Evolutionary conservation across 2,329 filamentous ascomycete genomes (phyloP).

Genomic region (Ophiostoma australiae): DNA sequence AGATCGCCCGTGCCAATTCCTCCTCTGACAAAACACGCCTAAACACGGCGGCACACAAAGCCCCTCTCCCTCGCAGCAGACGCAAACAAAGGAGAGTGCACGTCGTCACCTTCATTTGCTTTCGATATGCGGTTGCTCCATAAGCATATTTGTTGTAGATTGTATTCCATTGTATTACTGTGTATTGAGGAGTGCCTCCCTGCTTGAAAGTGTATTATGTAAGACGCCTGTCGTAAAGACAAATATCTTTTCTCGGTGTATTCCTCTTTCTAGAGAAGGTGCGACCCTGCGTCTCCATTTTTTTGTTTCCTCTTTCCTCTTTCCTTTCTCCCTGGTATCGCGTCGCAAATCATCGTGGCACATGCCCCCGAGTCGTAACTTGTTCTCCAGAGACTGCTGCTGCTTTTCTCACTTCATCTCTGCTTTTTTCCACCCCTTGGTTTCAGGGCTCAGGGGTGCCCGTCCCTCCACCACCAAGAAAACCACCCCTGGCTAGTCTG

Average conservation of each 20-base stretch:
- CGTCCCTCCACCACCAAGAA: slow-evolving; percentile 12
- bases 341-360: slow-evolving; percentile 11
- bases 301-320: not conserved
- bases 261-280: not conserved
- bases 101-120: slow-evolving; percentile 17
- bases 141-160: not conserved
- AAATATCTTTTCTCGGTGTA: not conserved
- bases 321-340: not conserved
- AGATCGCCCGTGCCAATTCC: slow-evolving; percentile 5
- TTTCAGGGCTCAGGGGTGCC: slow-evolving; percentile 21
- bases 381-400: too few species aligned
- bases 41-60: not conserved
- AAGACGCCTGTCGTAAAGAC: not conserved
- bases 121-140: not conserved
- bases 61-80: not conserved
- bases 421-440: slow-evolving; percentile 11
- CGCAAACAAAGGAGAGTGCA: not conserved
- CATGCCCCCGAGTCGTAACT: not conserved
- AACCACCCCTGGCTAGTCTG: slow-evolving; percentile 19
- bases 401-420: not conserved
- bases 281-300: not conserved
- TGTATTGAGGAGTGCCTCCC: not conserved
- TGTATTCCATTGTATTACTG: not conserved
- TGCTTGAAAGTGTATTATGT: not conserved
- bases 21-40: not conserved